Evolutionary conservation across 2,329 filamentous ascomycete species (phyloP).

Genomic region (Pseudogymnoascus pannorum): DNA sequence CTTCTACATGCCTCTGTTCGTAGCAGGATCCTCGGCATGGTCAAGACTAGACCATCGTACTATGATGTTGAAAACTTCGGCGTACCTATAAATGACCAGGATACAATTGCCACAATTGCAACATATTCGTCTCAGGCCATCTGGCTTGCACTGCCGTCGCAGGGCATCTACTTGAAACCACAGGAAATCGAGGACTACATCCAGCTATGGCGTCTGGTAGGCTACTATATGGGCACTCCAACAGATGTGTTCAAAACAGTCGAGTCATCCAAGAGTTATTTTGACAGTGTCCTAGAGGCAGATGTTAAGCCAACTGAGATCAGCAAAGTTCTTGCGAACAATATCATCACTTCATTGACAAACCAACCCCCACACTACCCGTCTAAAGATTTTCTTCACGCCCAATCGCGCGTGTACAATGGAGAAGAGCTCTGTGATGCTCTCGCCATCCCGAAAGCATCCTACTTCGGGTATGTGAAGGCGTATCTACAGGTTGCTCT

Average conservation of each 20-base stretch:
- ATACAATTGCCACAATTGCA: constrained; percentile 63
- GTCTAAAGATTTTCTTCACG: constrained; percentile 59
- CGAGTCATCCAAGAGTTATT: constrained; percentile 48
- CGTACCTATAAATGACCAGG: constrained; percentile 67
- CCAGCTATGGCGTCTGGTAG: constrained; percentile 70
- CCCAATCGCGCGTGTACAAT: constrained; percentile 63
- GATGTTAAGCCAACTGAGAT: constrained; percentile 60
- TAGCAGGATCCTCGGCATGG: constrained; percentile 54
- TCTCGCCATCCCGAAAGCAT: constrained; percentile 34
- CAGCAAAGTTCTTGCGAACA: constrained; percentile 60
- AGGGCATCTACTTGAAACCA: constrained; percentile 58
- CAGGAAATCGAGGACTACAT: constrained; percentile 63
- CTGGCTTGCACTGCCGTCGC: constrained; percentile 62
- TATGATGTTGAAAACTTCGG: constrained; percentile 53
- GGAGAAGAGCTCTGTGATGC: constrained; percentile 53
- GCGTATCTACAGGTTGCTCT: constrained; percentile 60
- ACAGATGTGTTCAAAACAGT: constrained; percentile 51
- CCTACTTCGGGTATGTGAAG: constrained; percentile 32
- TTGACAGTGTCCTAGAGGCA: constrained; percentile 60
- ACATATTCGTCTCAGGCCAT: constrained; percentile 63
- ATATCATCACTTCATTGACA: constrained; percentile 64
- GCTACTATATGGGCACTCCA: constrained; percentile 63
- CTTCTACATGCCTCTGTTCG: constrained; percentile 63
- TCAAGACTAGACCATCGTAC: constrained; percentile 49
- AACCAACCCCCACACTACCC: constrained; percentile 58